Percentiles rank a stretch among this genome's conserved stretches.
phyloP scores from a whole-genome alignment of 805 yeast genomes.

The Lipomyces mesembrius region DNA sequence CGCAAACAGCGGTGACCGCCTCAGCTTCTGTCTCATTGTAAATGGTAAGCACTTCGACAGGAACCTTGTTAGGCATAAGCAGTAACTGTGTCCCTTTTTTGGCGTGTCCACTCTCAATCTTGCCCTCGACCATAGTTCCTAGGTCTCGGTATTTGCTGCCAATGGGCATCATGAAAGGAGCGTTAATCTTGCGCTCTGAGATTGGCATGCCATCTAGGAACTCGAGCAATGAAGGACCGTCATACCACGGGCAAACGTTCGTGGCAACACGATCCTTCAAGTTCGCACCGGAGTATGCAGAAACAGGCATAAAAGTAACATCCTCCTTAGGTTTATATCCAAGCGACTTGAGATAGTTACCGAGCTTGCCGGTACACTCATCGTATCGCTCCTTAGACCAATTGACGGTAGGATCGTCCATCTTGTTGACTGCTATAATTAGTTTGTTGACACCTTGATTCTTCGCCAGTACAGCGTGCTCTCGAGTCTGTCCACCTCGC shows the following conservation, averaged over 20 bases:
- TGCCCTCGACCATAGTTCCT: conserved; percentile 98
- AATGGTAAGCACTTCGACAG: conserved; percentile 83
- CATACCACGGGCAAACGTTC: conserved; percentile 87
- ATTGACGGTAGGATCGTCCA: conserved; percentile 96
- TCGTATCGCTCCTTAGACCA: conserved; percentile 97
- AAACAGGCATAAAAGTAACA: conserved; percentile 92
- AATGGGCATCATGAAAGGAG: conserved; percentile 97
- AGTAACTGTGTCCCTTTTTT: conserved; percentile 75
- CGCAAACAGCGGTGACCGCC: conserved; percentile 85
- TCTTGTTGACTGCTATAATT: conserved; percentile 93
- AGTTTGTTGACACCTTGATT: conserved; percentile 97
- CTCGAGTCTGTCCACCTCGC: conserved; percentile 98
- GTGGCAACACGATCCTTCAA: conserved; percentile 80
- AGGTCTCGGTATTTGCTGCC: conserved; percentile 93
- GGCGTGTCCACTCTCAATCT: conserved; percentile 93
- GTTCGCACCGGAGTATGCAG: conserved; percentile 97
- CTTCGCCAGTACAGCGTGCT: conserved; percentile 95
- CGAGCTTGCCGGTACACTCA: conserved; percentile 88
- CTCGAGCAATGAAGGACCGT: conserved; percentile 89
- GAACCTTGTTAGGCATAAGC: conserved; percentile 88
- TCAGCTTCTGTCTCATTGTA: conserved; percentile 96
- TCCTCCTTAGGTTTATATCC: conserved; percentile 87
- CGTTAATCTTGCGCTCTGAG: conserved; percentile 83
- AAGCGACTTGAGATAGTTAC: conserved; percentile 71
- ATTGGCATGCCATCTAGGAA: conserved; percentile 82